These are phyloP conservation scores for Suhomyces faveliae DNA, from an alignment of 805 yeast genomes.

Conservation along the genomic window DNA sequence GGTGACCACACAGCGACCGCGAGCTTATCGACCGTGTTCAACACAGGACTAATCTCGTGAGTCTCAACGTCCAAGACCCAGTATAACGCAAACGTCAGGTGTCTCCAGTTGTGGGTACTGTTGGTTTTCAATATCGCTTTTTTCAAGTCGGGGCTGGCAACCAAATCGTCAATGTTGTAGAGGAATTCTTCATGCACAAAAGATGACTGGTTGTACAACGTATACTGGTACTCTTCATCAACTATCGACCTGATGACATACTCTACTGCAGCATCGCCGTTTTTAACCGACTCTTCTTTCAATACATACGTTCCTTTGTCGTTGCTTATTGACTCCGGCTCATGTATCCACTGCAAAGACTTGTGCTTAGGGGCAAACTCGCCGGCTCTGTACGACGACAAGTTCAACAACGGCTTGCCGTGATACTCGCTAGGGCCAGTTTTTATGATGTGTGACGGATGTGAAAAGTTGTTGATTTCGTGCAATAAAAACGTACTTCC, in stretches of 20 bases:
- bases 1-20: slow-evolving; percentile 68
- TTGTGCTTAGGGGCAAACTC: slow-evolving; percentile 53
- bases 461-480: slow-evolving; percentile 17
- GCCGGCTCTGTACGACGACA: slow-evolving; percentile 46
- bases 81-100: slow-evolving; percentile 44
- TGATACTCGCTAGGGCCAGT: neutral
- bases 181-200: slow-evolving; percentile 40
- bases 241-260: slow-evolving; percentile 56
- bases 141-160: slow-evolving; percentile 65
- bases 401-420: slow-evolving; percentile 28
- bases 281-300: slow-evolving; percentile 14
- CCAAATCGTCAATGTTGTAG: slow-evolving; percentile 51
- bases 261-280: slow-evolving; percentile 40
- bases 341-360: slow-evolving; percentile 68
- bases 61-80: slow-evolving; percentile 38
- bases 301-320: slow-evolving; percentile 69
- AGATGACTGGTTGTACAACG: slow-evolving; percentile 49
- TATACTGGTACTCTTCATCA: slow-evolving; percentile 43
- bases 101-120: slow-evolving; percentile 58
- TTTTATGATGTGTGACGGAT: neutral
- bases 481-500: slow-evolving; percentile 34
- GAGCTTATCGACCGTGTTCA: slow-evolving; percentile 21
- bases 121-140: slow-evolving; percentile 61
- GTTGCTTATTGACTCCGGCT: slow-evolving; percentile 45
- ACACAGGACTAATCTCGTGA: slow-evolving; percentile 10